phyloP scores from a whole-genome alignment of 768 basidiomycete species.

The Tylopilus cervinicoccineus region DNA sequence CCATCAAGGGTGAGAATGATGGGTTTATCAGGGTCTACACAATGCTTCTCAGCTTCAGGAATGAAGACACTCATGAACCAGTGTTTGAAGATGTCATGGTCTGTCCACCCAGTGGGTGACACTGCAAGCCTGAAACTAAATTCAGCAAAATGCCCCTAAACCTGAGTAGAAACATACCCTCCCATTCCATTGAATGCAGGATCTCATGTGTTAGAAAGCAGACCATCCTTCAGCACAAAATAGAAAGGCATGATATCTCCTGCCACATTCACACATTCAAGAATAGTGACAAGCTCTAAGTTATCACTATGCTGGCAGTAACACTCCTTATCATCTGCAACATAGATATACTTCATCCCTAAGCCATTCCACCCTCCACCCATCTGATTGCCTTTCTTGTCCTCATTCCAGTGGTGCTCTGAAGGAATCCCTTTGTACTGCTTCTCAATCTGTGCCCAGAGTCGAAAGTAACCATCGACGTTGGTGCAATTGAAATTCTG shows the following conservation, averaged over 20 bases:
- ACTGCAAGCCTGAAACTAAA: background rate
- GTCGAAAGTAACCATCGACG: background rate
- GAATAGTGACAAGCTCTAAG: background rate
- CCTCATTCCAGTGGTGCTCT: background rate
- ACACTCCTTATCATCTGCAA: background rate
- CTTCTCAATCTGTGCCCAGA: background rate
- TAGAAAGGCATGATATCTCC: background rate
- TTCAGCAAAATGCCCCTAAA: background rate
- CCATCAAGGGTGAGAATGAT: background rate
- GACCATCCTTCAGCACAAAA: background rate
- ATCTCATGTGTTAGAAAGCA: background rate
- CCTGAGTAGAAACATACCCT: background rate
- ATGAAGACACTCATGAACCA: background rate
- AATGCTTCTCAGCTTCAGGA: background rate
- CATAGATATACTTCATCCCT: background rate
- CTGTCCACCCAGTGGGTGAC: background rate
- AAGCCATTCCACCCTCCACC: background rate
- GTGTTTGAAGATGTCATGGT: background rate
- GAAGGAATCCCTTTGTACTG: background rate
- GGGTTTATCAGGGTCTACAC: background rate
- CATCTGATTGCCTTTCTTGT: background rate
- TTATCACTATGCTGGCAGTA: background rate
- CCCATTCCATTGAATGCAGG: background rate
- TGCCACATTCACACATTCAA: background rate
- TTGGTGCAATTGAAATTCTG: background rate